Conservation (phyloP, 2,329 filamentous ascomycete genomes). For the Penicillium janthinellum region DNA sequence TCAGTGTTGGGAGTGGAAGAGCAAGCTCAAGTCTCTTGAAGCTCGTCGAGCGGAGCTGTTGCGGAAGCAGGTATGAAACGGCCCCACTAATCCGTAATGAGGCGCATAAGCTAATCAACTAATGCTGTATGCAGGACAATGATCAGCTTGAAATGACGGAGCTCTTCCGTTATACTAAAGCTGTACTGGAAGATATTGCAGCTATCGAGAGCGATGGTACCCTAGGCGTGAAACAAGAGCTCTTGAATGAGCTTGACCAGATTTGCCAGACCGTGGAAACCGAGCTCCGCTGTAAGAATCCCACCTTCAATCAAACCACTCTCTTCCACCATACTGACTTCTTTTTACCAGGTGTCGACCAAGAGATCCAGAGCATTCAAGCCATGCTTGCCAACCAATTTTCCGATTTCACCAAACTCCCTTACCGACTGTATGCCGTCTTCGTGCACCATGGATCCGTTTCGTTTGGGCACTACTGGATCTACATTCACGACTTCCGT, state of each 20-base stretch:
- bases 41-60: slow-evolving; percentile 47
- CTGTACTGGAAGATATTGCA: slow-evolving; percentile 48
- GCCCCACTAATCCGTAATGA: background rate
- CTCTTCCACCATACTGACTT: background rate
- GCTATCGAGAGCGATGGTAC: slow-evolving; percentile 36
- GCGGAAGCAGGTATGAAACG: slow-evolving; percentile 35
- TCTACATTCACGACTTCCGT: slow-evolving; percentile 91
- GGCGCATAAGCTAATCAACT: background rate
- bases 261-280: slow-evolving; percentile 48
- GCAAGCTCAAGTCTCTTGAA: slow-evolving; percentile 61
- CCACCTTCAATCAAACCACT: background rate
- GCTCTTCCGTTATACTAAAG: slow-evolving; percentile 32
- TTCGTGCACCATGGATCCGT: slow-evolving; percentile 79
- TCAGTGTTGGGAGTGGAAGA: slow-evolving; percentile 74
- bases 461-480: slow-evolving; percentile 88
- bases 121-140: slow-evolving; percentile 20
- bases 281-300: slow-evolving; percentile 50
- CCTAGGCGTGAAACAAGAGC: slow-evolving; percentile 41
- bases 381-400: slow-evolving; percentile 61
- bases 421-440: slow-evolving; percentile 85
- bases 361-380: slow-evolving; percentile 53
- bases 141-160: slow-evolving; percentile 1
- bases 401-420: slow-evolving; percentile 62
- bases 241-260: slow-evolving; percentile 48
- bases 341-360: slow-evolving; percentile 35